Percentiles rank a stretch among this genome's conserved stretches.
These are phyloP conservation scores for Fusarium albidum DNA, from an alignment of 2,329 filamentous ascomycete genomes.

Conservation along the genomic window DNA sequence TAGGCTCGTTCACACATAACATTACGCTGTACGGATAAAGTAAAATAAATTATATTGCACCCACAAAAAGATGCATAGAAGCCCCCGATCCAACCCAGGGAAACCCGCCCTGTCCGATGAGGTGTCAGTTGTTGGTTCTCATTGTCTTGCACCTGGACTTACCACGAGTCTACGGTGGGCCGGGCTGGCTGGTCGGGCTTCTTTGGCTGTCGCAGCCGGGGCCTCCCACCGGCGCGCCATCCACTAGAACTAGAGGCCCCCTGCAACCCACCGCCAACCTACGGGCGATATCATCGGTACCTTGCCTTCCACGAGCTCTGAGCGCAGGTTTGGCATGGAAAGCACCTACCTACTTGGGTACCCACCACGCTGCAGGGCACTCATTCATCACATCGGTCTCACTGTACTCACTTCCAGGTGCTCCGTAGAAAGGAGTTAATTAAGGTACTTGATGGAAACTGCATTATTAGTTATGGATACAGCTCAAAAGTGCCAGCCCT, in stretches of 20 bases:
- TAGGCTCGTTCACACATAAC: constrained; percentile 1
- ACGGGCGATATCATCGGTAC: constrained; percentile 1
- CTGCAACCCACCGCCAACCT: constrained; percentile 6
- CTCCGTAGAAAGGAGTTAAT: no score
- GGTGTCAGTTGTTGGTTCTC: constrained; percentile 23
- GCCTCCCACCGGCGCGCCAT: neutral
- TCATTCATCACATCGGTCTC: no score
- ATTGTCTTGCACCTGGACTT: constrained; percentile 2
- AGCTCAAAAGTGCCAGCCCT: constrained; percentile 26
- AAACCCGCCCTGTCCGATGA: constrained; percentile 3
- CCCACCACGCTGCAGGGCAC: no score
- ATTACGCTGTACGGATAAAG: neutral
- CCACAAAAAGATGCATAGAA: constrained; percentile 9
- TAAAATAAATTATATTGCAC: neutral
- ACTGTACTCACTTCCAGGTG: no score
- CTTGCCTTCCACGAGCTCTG: neutral
- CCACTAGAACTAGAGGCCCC: constrained; percentile 3
- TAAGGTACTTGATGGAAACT: neutral
- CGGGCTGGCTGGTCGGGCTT: constrained; percentile 1
- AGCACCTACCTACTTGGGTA: no score
- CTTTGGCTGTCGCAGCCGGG: neutral
- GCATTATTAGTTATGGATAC: neutral
- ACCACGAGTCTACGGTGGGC: constrained; percentile 8
- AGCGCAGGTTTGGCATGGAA: neutral
- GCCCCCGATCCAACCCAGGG: constrained; percentile 2